Evolutionary conservation across 805 yeast species (phyloP), one percentile per base, ranked within the genome.

Genomic region (Nakazawaea ishiwadae): DNA sequence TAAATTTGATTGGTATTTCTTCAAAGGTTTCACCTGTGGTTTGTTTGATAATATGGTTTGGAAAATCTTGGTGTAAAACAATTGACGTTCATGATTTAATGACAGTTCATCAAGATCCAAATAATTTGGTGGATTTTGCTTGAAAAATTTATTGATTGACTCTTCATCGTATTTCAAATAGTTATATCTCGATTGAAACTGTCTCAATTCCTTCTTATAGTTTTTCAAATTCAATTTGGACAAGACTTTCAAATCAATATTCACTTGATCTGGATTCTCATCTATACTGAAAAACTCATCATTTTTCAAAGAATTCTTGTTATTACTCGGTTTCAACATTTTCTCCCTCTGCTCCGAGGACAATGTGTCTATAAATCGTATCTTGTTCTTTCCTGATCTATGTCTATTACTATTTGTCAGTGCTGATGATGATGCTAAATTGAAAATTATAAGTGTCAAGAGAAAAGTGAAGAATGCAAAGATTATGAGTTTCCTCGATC

Each of bases 51-150:
- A 43, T 5, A 58, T 44, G 1, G 48, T 38, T 23, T 49, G 42
- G 18, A 59, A 39, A 1, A 53, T 37, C 28, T 46, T 48, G 17
- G 45, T 45, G 44, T 56, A 52, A 28, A 50, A 54, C n/a, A 39
- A 37, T 35, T 53, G 56, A 29, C 26, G 31, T 19, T 26, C 26
- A 15, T 16, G 6, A 26, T 33, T 28, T 4, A 34, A 15, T 4
- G 7, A 4, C 4, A 15, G 38, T 18, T 32, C 32, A 19, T 23
- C 33, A 4, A 5, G 12, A 21, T 35, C 39, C 21, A 34, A 12
- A 26, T 40, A 35, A 31, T 30, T 26, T 7, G 35, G 39, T 23
- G 44, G 44, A 30, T 35, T 19, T 26, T 30, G 39, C 10, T 30
- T 21, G 35, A 40, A 40, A 17, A 30, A 40, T 20, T 24, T 35